Conservation (phyloP, 495 filamentous ascomycete species). For the Durotheca rogersii region DNA sequence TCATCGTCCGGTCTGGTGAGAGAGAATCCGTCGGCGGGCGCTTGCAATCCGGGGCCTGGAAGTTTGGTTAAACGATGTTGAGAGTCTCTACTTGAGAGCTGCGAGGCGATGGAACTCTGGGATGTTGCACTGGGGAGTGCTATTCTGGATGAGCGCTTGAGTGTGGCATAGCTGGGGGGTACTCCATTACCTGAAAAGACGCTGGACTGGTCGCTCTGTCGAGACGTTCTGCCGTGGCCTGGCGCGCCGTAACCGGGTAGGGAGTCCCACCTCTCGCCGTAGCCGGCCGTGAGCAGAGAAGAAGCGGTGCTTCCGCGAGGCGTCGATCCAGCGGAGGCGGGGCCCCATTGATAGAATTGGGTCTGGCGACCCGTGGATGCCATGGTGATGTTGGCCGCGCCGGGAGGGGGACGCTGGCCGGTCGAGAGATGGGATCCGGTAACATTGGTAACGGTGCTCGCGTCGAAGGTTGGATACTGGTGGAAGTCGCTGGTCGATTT, state of each 20-base stretch:
- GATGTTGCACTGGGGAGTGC: conserved; percentile 52
- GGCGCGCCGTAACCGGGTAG: conserved; percentile 52
- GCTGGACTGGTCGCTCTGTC: conserved; percentile 45
- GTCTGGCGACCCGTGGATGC: conserved; percentile 68
- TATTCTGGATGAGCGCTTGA: conserved; percentile 64
- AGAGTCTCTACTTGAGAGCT: conserved; percentile 49
- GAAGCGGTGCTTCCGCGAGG: conserved; percentile 57
- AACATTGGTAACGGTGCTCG: conserved; percentile 48
- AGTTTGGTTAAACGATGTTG: conserved; percentile 54
- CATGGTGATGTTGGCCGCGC: conserved; percentile 63
- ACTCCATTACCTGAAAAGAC: conserved; percentile 69
- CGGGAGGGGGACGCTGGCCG: conserved; percentile 70
- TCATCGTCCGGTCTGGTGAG: conserved; percentile 76
- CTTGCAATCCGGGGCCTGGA: conserved; percentile 43
- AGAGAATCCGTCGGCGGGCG: conserved; percentile 58
- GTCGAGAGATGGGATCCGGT: conserved; percentile 60
- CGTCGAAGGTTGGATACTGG: conserved; percentile 80
- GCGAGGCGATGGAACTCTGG: conserved; percentile 50
- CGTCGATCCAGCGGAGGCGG: conserved; percentile 29
- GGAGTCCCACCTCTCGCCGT: conserved; percentile 63
- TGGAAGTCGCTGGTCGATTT: conserved; percentile 79
- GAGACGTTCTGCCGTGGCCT: conserved; percentile 40
- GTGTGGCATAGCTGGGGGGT: conserved; percentile 67
- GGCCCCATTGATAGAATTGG: conserved; percentile 73
- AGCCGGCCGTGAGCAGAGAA: conserved; percentile 46